phyloP scores from a whole-genome alignment of 192 early-diverging fungal genomes.

The Fimicolochytrium jonesii region DNA sequence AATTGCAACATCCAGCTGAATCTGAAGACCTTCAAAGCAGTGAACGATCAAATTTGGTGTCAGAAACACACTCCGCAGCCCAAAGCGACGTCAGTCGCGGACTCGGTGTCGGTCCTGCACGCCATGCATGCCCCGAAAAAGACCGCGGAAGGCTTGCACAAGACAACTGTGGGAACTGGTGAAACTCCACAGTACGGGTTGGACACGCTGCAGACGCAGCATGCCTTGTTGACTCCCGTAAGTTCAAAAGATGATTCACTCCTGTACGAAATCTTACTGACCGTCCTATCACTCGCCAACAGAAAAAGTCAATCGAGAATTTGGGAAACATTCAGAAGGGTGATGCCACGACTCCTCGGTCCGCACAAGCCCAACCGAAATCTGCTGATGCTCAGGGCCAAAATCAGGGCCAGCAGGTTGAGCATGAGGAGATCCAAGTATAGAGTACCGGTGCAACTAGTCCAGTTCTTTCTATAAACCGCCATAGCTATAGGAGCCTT shows the following conservation, averaged over 20 bases:
- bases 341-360: neutral
- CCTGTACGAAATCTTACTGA: neutral
- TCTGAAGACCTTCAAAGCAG: slow-evolving; percentile 40
- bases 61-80: slow-evolving; percentile 37
- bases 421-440: neutral
- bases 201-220: slow-evolving; percentile 28
- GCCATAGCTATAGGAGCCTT: too few relatives aligned
- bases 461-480: too few relatives aligned
- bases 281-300: neutral
- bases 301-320: slow-evolving; percentile 24
- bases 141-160: slow-evolving; percentile 32
- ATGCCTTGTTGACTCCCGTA: slow-evolving; percentile 28
- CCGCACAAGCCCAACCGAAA: neutral
- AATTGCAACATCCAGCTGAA: slow-evolving; percentile 33
- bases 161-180: slow-evolving; percentile 37
- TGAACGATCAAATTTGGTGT: slow-evolving; percentile 33
- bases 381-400: neutral
- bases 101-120: slow-evolving; percentile 4
- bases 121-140: slow-evolving; percentile 36
- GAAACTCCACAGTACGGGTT: slow-evolving; percentile 31
- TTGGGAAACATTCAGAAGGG: slow-evolving; percentile 24
- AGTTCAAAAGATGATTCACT: too few relatives aligned
- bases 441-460: too few relatives aligned
- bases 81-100: slow-evolving; percentile 27
- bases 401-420: neutral